phyloP scores from a whole-genome alignment of 169 alveolate species.

The Eimeria zaria region DNA sequence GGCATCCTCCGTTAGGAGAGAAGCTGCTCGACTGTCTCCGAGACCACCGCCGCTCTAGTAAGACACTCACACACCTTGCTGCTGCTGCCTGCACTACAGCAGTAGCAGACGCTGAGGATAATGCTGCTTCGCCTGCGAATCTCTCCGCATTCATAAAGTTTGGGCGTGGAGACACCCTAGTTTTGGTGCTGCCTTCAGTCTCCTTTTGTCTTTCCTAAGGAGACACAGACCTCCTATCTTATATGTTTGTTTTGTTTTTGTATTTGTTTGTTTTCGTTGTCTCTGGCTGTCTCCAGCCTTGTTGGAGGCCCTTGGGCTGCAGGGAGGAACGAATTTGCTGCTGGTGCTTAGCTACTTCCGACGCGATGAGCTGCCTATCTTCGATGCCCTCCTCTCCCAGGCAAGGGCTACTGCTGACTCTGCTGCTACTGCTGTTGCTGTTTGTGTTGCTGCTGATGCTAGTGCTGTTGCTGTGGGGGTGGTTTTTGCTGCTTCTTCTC shows the following conservation, averaged over 20 bases:
- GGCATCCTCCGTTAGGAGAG: conserved; percentile 21
- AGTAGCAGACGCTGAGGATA: background rate
- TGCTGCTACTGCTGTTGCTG: background rate
- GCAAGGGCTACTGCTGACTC: conserved; percentile 17
- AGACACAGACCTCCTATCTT: no score
- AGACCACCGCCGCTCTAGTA: background rate
- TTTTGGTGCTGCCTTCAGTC: background rate
- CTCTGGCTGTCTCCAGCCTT: conserved; percentile 15
- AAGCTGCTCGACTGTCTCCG: conserved; percentile 32
- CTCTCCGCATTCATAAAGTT: background rate
- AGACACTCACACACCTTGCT: background rate
- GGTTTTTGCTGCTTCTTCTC: background rate
- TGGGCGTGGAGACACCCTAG: no score
- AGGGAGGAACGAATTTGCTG: conserved; percentile 37
- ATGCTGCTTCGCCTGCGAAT: background rate
- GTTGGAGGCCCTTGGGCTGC: conserved; percentile 51
- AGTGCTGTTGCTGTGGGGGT: no score
- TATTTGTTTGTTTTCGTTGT: background rate
- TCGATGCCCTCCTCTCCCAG: conserved; percentile 65
- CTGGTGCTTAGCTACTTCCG: conserved; percentile 55
- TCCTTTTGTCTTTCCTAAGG: background rate
- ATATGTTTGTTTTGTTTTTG: background rate
- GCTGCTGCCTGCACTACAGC: background rate
- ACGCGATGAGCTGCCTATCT: conserved; percentile 25
- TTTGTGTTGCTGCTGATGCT: background rate